Evolutionary conservation across 495 filamentous ascomycete genomes (phyloP).

Genomic region (Trichoderma reesei): DNA sequence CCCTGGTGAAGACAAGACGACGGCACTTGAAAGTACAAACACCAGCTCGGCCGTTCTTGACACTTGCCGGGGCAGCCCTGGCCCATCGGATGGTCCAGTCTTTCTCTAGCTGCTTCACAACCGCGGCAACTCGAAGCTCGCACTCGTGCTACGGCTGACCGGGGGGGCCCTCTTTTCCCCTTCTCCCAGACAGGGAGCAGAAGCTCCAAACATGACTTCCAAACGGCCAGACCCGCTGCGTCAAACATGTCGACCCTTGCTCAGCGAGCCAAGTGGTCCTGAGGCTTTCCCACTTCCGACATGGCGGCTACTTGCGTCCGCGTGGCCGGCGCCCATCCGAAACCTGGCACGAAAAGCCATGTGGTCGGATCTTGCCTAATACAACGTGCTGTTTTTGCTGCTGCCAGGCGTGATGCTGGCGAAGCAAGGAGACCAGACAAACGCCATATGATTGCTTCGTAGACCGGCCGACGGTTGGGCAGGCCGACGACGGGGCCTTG

Average conservation of each 20-base stretch:
- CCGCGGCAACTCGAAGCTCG: neutral
- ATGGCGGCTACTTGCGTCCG: conserved; percentile 7
- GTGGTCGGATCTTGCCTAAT: conserved; percentile 9
- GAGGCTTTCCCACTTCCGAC: conserved; percentile 9
- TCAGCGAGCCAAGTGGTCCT: neutral
- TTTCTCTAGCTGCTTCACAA: neutral
- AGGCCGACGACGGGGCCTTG: neutral
- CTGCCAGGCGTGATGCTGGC: neutral
- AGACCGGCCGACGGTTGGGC: neutral
- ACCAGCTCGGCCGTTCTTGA: neutral
- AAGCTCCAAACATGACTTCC: neutral
- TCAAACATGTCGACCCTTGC: neutral
- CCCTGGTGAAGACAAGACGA: neutral
- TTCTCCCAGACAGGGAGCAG: neutral
- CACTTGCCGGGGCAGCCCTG: neutral
- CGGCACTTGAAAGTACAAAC: neutral
- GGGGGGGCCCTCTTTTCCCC: neutral
- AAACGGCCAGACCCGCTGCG: neutral
- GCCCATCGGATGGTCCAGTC: neutral
- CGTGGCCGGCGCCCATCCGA: conserved; percentile 6
- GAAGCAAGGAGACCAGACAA: neutral
- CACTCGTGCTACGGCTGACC: conserved; percentile 1
- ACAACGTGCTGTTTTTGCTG: neutral
- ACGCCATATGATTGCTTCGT: neutral
- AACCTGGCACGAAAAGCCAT: conserved; percentile 5